These are phyloP conservation scores for Claviceps paspali DNA, from an alignment of 2,329 filamentous ascomycete species.

Conservation along the genomic window DNA sequence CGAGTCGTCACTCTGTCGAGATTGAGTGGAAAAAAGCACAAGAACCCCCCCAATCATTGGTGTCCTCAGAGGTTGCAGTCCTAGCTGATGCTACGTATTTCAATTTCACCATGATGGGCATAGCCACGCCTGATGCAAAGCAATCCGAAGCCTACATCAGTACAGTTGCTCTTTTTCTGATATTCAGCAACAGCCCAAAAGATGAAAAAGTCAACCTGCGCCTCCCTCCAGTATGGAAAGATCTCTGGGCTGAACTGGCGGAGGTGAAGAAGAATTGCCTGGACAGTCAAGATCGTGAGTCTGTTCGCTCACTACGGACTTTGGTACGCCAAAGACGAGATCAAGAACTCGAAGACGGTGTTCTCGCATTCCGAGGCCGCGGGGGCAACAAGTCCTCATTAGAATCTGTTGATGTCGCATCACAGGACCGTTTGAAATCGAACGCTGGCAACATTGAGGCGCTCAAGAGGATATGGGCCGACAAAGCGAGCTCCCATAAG, in stretches of 20 bases:
- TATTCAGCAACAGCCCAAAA: constrained; percentile 62
- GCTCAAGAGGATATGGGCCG: constrained; percentile 42
- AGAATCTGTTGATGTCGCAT: constrained; percentile 33
- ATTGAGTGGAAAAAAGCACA: constrained; percentile 70
- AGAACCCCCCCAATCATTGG: constrained; percentile 23
- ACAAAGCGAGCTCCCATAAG: constrained; percentile 38
- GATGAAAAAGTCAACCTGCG: constrained; percentile 76
- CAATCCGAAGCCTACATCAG: constrained; percentile 83
- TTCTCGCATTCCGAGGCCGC: constrained; percentile 62
- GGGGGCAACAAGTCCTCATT: constrained; percentile 28
- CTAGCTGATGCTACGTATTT: constrained; percentile 35
- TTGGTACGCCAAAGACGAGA: constrained; percentile 54
- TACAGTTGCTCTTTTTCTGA: constrained; percentile 64
- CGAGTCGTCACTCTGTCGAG: constrained; percentile 58
- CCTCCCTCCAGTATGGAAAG: constrained; percentile 66
- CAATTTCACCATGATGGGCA: constrained; percentile 55
- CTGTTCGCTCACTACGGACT: constrained; percentile 52
- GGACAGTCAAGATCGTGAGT: constrained; percentile 54
- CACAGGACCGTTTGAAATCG: constrained; percentile 27
- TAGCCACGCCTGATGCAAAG: constrained; percentile 58
- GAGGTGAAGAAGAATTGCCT: constrained; percentile 53
- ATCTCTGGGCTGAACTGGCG: constrained; percentile 69
- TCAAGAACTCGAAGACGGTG: constrained; percentile 55
- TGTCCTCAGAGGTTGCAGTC: constrained; percentile 27
- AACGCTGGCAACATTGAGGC: constrained; percentile 27